Percentiles rank a stretch among this genome's conserved stretches.
phyloP scores from a whole-genome alignment of 257 asterid genomes.

The Ajuga chamaepitys region DNA sequence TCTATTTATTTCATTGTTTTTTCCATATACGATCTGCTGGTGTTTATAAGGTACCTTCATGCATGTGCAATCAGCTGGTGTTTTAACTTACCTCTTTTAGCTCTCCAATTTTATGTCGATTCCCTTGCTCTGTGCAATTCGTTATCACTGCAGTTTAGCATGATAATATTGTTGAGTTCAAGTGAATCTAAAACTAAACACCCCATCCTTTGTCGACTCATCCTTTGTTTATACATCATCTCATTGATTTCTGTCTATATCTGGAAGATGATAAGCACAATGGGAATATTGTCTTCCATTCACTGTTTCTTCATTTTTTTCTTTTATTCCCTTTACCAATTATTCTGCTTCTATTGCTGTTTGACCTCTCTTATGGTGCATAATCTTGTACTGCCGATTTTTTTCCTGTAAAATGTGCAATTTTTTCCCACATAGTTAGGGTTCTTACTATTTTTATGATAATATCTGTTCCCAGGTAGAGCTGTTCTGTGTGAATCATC shows the following conservation, averaged over 20 bases:
- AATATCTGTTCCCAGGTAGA: constrained; percentile 68
- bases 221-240: background rate
- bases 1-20: background rate
- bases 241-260: background rate
- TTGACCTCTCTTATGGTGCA: background rate
- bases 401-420: background rate
- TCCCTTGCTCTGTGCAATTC: background rate
- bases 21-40: background rate
- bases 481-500: constrained; percentile 94
- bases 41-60: background rate
- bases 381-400: background rate
- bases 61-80: background rate
- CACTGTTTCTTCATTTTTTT: background rate
- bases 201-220: background rate
- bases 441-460: constrained; percentile 10
- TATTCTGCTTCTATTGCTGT: background rate
- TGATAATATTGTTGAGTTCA: background rate
- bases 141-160: background rate
- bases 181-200: background rate
- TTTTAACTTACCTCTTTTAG: background rate
- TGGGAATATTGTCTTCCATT: background rate
- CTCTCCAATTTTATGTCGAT: background rate
- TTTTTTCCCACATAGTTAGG: background rate
- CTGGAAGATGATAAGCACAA: background rate
- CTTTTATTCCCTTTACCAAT: background rate